Evolutionary conservation across 371 early-diverging fungal genomes (phyloP).

Genomic region (Circinella umbellata): DNA sequence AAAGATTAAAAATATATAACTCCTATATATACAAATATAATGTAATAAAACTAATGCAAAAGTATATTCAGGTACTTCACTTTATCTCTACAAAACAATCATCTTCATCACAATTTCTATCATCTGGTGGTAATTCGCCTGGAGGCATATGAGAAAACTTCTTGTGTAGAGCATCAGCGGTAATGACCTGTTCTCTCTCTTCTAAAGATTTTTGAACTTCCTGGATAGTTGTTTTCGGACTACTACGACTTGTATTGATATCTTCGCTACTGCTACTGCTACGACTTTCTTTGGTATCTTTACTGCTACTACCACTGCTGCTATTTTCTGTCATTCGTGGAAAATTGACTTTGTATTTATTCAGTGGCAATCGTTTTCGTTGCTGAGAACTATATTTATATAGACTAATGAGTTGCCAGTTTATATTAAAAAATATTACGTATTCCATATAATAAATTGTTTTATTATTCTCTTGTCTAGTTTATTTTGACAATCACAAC

Average conservation of each 20-base stretch:
- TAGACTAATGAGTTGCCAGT: too few species aligned
- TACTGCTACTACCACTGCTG: background rate
- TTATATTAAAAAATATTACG: background rate
- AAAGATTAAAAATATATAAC: too few species aligned
- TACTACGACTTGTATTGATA: too few species aligned
- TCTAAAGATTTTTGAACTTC: background rate
- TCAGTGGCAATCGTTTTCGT: background rate
- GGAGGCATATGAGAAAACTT: slow-evolving; percentile 1
- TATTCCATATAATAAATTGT: slow-evolving; percentile 10
- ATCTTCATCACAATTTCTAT: background rate
- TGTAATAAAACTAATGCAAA: too few species aligned
- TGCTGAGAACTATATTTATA: background rate
- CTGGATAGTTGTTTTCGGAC: background rate
- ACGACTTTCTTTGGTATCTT: too few species aligned
- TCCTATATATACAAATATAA: too few species aligned
- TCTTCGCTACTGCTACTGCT: too few species aligned
- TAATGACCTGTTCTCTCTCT: background rate
- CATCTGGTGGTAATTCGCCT: background rate
- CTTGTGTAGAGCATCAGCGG: background rate
- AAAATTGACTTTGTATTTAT: slow-evolving; percentile 20
- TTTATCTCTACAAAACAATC: background rate
- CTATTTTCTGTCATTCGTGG: background rate
- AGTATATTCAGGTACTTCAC: too few species aligned
- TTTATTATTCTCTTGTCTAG: too few species aligned
- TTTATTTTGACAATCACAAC: too few species aligned